phyloP scores from a whole-genome alignment of 805 yeast genomes.

The Candida suzukii region DNA sequence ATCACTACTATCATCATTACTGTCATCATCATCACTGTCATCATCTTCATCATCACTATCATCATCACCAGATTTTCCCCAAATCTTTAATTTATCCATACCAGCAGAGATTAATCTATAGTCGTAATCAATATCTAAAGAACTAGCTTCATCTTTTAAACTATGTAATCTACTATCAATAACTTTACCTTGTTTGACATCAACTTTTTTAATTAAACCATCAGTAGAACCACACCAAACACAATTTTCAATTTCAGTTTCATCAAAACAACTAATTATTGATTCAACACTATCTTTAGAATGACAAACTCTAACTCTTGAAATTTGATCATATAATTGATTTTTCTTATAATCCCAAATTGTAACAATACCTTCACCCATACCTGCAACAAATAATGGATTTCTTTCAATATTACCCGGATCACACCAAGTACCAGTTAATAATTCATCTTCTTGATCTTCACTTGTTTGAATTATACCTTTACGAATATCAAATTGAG shows the following conservation, averaged over 20 bases:
- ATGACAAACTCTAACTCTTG: conserved; percentile 51
- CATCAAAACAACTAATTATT: conserved; percentile 48
- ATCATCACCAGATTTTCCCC: conserved; percentile 39
- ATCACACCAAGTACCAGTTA: conserved; percentile 65
- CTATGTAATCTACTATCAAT: conserved; percentile 64
- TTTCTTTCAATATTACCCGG: conserved; percentile 54
- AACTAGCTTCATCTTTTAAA: conserved; percentile 62
- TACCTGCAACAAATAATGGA: conserved; percentile 54
- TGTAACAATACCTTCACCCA: conserved; percentile 86
- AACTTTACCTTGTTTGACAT: conserved; percentile 56
- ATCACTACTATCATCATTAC: background rate
- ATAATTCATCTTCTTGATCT: conserved; percentile 90
- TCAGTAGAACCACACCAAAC: conserved; percentile 79
- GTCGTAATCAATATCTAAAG: conserved; percentile 71
- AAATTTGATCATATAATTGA: conserved; percentile 67
- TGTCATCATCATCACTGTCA: conserved; percentile 7
- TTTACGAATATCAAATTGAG: conserved; percentile 73
- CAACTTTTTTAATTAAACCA: conserved; percentile 63
- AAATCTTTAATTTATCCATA: conserved; percentile 72
- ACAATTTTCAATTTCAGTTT: conserved; percentile 39
- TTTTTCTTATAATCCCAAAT: conserved; percentile 75
- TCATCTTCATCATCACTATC: conserved; percentile 21
- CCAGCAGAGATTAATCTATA: conserved; percentile 79
- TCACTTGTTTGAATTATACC: conserved; percentile 64
- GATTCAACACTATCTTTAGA: conserved; percentile 64